phyloP scores from a whole-genome alignment of 2,329 filamentous ascomycete species.

The Scedosporium aurantiacum region DNA sequence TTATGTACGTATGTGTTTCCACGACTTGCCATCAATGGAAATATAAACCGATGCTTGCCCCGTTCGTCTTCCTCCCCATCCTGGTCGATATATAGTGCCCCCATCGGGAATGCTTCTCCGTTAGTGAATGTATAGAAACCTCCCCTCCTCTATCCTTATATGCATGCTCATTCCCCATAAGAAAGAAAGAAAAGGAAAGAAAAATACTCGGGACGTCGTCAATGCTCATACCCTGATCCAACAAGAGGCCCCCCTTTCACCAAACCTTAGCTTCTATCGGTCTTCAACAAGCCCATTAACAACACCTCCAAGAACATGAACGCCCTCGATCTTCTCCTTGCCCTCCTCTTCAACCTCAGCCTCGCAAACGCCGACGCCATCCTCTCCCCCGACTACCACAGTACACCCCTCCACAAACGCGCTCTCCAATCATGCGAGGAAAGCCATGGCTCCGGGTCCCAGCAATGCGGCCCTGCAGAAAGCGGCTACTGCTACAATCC shows the following conservation, averaged over 20 bases:
- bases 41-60: too few relatives aligned
- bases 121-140: background rate
- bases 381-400: background rate
- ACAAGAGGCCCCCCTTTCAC: background rate
- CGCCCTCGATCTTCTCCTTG: background rate
- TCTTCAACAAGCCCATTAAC: too few relatives aligned
- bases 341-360: background rate
- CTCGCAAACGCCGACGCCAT: background rate
- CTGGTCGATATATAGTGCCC: too few relatives aligned
- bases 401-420: background rate
- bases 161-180: background rate
- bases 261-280: background rate
- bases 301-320: too few relatives aligned
- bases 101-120: too few relatives aligned
- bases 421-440: constrained; percentile 3
- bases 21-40: too few relatives aligned
- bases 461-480: constrained; percentile 3
- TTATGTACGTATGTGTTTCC: too few relatives aligned
- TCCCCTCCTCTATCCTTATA: background rate
- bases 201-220: background rate
- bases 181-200: background rate
- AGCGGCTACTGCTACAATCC: constrained; percentile 5
- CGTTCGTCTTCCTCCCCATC: too few relatives aligned
- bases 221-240: background rate
- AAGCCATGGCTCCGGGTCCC: background rate